A percentile compares a stretch with the other conserved stretches of the same genome.
Evolutionary conservation across 75 land plant genomes (phyloP).

Genomic region (Pinus tabuliformis): DNA sequence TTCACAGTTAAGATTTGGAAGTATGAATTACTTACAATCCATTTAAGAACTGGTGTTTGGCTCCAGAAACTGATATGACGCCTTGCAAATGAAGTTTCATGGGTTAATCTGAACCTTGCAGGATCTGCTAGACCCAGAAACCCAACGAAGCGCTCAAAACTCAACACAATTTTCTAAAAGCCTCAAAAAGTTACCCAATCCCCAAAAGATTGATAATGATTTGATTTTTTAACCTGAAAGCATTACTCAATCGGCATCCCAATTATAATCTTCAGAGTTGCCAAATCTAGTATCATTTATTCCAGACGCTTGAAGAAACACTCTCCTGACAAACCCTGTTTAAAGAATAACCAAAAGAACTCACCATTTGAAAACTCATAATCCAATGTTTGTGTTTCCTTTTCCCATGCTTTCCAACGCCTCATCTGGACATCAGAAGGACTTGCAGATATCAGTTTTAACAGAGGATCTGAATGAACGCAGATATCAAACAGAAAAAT

Average conservation of each 20-base stretch:
- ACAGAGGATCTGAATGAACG: neutral
- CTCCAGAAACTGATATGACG: slow-evolving; percentile 47
- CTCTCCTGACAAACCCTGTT: neutral
- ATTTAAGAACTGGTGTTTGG: slow-evolving; percentile 22
- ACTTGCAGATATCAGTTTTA: neutral
- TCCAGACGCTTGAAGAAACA: too few species aligned
- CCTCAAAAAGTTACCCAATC: neutral
- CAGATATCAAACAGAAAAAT: too few species aligned
- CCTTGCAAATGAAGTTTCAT: slow-evolving; percentile 44
- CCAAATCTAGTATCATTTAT: neutral
- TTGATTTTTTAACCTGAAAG: neutral
- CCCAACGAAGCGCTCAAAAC: too few species aligned
- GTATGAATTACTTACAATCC: slow-evolving; percentile 22
- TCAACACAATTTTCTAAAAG: neutral
- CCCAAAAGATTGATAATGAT: neutral
- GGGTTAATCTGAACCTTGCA: slow-evolving; percentile 29
- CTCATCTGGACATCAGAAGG: slow-evolving; percentile 24
- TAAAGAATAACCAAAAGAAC: neutral
- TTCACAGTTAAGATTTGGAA: neutral
- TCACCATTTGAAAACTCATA: slow-evolving; percentile 47
- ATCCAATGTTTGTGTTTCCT: slow-evolving; percentile 42
- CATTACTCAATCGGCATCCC: neutral
- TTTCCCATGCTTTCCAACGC: slow-evolving; percentile 54
- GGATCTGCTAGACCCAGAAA: too few species aligned
- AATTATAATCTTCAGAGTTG: neutral